phyloP scores from a whole-genome alignment of 208 protist genomes.

The Crithidia fasciculata region DNA sequence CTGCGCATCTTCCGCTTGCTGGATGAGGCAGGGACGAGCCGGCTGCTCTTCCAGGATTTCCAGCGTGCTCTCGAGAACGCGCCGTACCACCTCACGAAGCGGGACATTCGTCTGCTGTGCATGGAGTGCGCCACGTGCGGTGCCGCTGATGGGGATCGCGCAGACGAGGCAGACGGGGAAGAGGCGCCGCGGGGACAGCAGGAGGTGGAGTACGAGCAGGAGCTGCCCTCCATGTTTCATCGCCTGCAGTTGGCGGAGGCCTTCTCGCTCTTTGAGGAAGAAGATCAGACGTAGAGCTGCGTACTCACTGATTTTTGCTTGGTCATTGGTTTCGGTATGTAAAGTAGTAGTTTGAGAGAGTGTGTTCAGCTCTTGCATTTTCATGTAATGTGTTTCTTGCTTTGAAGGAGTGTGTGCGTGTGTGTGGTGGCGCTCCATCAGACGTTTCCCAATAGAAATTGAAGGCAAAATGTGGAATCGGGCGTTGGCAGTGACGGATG shows the following conservation, averaged over 20 bases:
- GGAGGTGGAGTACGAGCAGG: slow-evolving; percentile 80
- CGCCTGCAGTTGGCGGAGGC: slow-evolving; percentile 70
- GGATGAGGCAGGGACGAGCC: slow-evolving; percentile 62
- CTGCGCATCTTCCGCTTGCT: slow-evolving; percentile 71
- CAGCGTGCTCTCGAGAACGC: slow-evolving; percentile 64
- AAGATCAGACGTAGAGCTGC: slow-evolving; percentile 14
- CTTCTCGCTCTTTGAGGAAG: slow-evolving; percentile 74
- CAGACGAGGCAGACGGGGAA: not conserved
- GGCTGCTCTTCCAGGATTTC: slow-evolving; percentile 73
- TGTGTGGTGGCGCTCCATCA: too few species aligned
- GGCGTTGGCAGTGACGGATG: too few species aligned
- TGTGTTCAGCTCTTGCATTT: too few species aligned
- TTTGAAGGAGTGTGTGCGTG: too few species aligned
- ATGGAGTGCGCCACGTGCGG: slow-evolving; percentile 61
- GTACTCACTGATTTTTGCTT: not conserved
- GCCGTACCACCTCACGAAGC: slow-evolving; percentile 80
- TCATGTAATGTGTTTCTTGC: too few species aligned
- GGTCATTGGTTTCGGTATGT: not conserved
- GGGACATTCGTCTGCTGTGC: slow-evolving; percentile 76
- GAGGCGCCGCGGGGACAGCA: not conserved
- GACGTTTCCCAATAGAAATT: too few species aligned
- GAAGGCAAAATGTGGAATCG: too few species aligned
- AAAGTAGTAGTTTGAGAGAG: not conserved
- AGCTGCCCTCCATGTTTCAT: slow-evolving; percentile 76
- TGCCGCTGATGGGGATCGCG: slow-evolving; percentile 25